These are phyloP conservation scores for Rutstroemia sp. DNA, from an alignment of 2,329 filamentous ascomycete species.

Conservation along the genomic window DNA sequence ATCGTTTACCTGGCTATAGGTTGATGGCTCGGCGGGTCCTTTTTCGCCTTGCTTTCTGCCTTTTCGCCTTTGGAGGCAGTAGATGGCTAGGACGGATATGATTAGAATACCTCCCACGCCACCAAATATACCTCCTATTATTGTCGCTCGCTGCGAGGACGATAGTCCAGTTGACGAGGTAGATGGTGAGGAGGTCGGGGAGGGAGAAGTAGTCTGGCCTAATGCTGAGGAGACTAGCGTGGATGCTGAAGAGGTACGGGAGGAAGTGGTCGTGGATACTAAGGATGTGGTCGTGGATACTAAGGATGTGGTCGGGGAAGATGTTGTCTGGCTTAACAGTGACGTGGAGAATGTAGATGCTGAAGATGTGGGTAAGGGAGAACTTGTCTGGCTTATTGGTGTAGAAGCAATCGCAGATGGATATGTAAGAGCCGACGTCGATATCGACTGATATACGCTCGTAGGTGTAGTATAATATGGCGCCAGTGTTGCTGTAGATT, in stretches of 20 bases:
- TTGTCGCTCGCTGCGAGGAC: conserved; percentile 6
- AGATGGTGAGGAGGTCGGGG: neutral
- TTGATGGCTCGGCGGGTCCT: conserved; percentile 10
- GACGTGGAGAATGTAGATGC: no score
- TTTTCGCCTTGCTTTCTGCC: conserved; percentile 5
- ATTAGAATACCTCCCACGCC: conserved; percentile 15
- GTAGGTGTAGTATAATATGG: neutral
- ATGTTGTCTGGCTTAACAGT: no score
- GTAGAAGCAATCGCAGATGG: conserved; percentile 5
- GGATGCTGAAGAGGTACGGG: no score
- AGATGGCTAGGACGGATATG: conserved; percentile 14
- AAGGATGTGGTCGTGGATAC: no score
- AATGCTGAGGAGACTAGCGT: no score
- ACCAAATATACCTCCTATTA: conserved; percentile 18
- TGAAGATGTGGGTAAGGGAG: conserved; percentile 1
- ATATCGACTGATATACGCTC: neutral
- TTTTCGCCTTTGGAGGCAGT: conserved; percentile 13
- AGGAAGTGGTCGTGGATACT: no score
- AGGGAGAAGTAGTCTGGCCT: no score
- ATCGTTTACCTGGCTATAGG: conserved; percentile 17
- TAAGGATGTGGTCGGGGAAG: no score
- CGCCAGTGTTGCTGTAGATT: neutral
- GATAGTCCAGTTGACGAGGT: conserved; percentile 9
- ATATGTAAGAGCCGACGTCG: conserved; percentile 6
- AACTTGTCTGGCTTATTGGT: conserved; percentile 1